phyloP scores from a whole-genome alignment of 805 yeast species.

The Yamadazyma endophytica region DNA sequence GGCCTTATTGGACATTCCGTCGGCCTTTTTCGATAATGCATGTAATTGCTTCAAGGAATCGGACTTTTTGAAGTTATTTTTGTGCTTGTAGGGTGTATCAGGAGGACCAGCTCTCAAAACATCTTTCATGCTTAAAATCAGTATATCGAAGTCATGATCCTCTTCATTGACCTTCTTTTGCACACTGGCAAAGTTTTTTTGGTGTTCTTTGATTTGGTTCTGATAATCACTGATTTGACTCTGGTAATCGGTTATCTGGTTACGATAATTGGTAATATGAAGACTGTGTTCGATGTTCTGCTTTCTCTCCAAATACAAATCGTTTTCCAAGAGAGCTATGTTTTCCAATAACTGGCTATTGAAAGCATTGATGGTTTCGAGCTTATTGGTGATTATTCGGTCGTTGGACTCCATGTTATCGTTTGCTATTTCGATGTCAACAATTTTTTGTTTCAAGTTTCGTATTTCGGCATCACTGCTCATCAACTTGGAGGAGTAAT shows the following conservation, averaged over 20 bases:
- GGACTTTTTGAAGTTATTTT: conserved; percentile 16
- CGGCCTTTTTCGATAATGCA: conserved; percentile 19
- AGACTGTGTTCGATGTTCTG: conserved; percentile 21
- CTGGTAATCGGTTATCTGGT: conserved; percentile 20
- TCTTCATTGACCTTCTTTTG: conserved; percentile 2
- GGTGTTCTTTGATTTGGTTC: no score
- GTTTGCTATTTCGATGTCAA: conserved; percentile 39
- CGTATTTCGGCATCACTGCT: conserved; percentile 17
- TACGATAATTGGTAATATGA: conserved; percentile 27
- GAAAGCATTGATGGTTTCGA: conserved; percentile 31
- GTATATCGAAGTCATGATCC: conserved; percentile 12
- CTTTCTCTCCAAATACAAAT: conserved; percentile 25
- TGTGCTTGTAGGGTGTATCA: conserved; percentile 1
- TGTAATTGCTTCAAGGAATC: conserved; percentile 29
- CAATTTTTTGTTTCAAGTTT: conserved; percentile 25
- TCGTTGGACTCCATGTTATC: conserved; percentile 38
- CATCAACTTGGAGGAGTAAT: conserved; percentile 17
- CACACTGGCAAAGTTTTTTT: background rate
- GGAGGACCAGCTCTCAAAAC: conserved; percentile 25
- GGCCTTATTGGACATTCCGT: conserved; percentile 8
- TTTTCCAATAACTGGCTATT: conserved; percentile 41
- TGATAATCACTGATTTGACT: conserved; percentile 1
- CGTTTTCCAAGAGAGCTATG: conserved; percentile 40
- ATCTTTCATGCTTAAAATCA: conserved; percentile 22
- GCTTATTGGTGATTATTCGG: conserved; percentile 28